Evolutionary conservation across 163 green algal genomes (phyloP).

Genomic region (Scenedesmus sp.): DNA sequence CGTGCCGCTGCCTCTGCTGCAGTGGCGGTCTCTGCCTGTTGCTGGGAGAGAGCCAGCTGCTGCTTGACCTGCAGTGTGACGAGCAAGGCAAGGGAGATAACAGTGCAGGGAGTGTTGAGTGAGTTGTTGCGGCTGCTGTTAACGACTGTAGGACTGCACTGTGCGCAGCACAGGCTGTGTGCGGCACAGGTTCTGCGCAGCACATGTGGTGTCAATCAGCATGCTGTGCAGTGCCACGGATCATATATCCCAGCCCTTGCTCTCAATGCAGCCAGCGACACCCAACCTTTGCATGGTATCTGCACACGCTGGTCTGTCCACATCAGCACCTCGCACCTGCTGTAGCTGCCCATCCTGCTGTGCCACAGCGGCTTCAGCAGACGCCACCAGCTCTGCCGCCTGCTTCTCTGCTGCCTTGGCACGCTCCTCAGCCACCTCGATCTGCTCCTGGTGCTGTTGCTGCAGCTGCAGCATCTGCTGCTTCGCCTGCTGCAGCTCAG

Average conservation of each 20-base stretch:
- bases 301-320: too few relatives aligned
- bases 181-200: too few relatives aligned
- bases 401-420: background rate
- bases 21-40: constrained; percentile 13
- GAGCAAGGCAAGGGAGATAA: background rate
- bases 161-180: too few relatives aligned
- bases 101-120: background rate
- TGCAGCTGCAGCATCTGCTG: constrained; percentile 26
- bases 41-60: background rate
- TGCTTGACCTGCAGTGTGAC: background rate
- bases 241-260: too few relatives aligned
- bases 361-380: constrained; percentile 24
- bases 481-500: background rate
- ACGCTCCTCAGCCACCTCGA: background rate
- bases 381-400: background rate
- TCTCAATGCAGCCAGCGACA: too few relatives aligned
- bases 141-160: too few relatives aligned
- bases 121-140: too few relatives aligned
- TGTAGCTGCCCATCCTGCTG: constrained; percentile 17
- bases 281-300: too few relatives aligned
- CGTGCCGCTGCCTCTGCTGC: background rate
- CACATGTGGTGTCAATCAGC: too few relatives aligned
- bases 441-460: constrained; percentile 28
- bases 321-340: too few relatives aligned
- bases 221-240: too few relatives aligned